These are phyloP conservation scores for Pseudozyma thailandica DNA, from an alignment of 1,284 basidiomycete species.

Conservation along the genomic window DNA sequence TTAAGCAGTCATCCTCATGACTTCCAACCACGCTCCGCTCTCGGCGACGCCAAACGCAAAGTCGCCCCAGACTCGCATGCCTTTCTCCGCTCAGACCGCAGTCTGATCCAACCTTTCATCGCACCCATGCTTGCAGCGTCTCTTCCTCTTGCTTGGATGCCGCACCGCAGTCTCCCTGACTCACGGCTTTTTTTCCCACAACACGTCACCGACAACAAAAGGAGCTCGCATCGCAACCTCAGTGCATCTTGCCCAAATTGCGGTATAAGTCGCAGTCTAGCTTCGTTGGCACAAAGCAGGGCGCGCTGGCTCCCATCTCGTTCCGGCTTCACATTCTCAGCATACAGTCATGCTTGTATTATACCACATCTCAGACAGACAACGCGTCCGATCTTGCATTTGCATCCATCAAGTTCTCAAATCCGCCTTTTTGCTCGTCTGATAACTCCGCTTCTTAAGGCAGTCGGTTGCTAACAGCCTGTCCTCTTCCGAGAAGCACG, in stretches of 20 bases:
- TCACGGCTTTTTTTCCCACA: background rate
- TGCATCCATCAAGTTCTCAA: conserved; percentile 10
- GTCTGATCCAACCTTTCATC: background rate
- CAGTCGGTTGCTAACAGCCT: too few relatives aligned
- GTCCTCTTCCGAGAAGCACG: too few relatives aligned
- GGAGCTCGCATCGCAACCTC: too few relatives aligned
- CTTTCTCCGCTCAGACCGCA: background rate
- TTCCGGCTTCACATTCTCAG: conserved; percentile 8
- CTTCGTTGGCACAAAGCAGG: too few relatives aligned
- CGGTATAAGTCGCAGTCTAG: too few relatives aligned
- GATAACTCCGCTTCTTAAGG: too few relatives aligned
- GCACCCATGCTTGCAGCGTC: background rate
- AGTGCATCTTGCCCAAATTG: too few relatives aligned
- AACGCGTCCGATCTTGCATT: conserved; percentile 21
- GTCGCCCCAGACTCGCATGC: too few relatives aligned
- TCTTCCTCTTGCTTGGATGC: background rate
- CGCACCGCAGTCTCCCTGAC: background rate
- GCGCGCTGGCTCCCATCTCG: background rate
- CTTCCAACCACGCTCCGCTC: too few relatives aligned
- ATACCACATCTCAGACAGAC: conserved; percentile 29
- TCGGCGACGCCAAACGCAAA: too few relatives aligned
- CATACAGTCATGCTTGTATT: conserved; percentile 36
- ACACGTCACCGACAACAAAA: background rate
- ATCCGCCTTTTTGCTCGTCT: background rate
- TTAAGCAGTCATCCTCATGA: conserved; percentile 4